Conservation (phyloP, 2,329 filamentous ascomycete genomes). For the Pyrenophora seminiperda region DNA sequence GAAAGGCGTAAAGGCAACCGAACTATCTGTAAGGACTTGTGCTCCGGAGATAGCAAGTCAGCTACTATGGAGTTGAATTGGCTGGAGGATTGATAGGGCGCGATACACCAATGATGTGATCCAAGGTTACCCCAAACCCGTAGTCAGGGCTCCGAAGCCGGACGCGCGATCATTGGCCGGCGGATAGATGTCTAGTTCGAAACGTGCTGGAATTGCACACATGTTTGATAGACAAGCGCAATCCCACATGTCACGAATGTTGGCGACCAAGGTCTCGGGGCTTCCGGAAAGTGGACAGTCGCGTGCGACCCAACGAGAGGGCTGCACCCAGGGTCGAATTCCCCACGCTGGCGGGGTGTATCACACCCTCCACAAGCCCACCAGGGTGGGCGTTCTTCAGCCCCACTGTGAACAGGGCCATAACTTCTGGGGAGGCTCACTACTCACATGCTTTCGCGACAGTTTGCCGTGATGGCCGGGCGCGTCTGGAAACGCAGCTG, state of each 20-base stretch:
- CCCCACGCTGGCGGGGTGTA: slow-evolving; percentile 29
- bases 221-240: slow-evolving; percentile 27
- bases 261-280: slow-evolving; percentile 1
- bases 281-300: slow-evolving; percentile 13
- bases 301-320: slow-evolving; percentile 9
- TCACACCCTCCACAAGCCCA: slow-evolving; percentile 25
- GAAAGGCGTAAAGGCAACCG: slow-evolving; percentile 8
- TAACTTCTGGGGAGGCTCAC: slow-evolving; percentile 25
- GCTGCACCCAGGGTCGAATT: slow-evolving; percentile 7
- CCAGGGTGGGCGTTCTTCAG: slow-evolving; percentile 10
- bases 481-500: slow-evolving; percentile 29
- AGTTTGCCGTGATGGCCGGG: slow-evolving; percentile 23
- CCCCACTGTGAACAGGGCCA: slow-evolving; percentile 22
- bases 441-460: slow-evolving; percentile 33
- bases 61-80: not conserved
- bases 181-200: slow-evolving; percentile 18
- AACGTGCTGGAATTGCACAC: slow-evolving; percentile 26
- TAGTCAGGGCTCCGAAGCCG: slow-evolving; percentile 39
- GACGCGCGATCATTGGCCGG: slow-evolving; percentile 29
- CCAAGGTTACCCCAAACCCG: slow-evolving; percentile 28
- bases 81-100: slow-evolving; percentile 24
- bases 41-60: slow-evolving; percentile 1
- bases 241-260: slow-evolving; percentile 17
- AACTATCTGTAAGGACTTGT: slow-evolving; percentile 2
- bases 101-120: slow-evolving; percentile 15